Conservation (phyloP, 2,329 filamentous ascomycete genomes). For the Fusarium sp. region DNA sequence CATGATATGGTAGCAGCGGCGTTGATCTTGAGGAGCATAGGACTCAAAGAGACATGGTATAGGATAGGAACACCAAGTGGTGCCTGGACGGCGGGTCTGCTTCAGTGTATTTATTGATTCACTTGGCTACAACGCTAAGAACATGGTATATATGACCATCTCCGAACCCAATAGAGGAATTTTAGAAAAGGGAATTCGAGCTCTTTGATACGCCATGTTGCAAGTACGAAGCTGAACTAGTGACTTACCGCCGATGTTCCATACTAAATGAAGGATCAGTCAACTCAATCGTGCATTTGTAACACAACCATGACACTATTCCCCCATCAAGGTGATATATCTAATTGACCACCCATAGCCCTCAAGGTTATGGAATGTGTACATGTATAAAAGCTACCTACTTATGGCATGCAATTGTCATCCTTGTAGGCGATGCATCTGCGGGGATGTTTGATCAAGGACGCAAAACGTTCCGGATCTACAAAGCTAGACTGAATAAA, state of each 20-base stretch:
- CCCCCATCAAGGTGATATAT: slow-evolving; percentile 17
- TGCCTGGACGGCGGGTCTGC: slow-evolving; percentile 7
- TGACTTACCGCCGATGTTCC: background rate
- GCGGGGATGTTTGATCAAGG: slow-evolving; percentile 19
- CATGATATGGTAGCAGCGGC: slow-evolving; percentile 10
- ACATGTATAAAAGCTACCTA: background rate
- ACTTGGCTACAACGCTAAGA: slow-evolving; percentile 13
- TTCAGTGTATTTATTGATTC: slow-evolving; percentile 32
- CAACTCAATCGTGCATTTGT: slow-evolving; percentile 1
- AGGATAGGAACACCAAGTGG: slow-evolving; percentile 11
- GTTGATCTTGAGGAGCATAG: slow-evolving; percentile 36
- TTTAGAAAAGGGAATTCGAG: background rate
- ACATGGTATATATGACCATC: slow-evolving; percentile 34
- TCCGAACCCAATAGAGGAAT: slow-evolving; percentile 17
- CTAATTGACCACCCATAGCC: slow-evolving; percentile 2
- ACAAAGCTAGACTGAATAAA: slow-evolving; percentile 32
- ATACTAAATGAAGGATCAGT: background rate
- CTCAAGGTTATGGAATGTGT: slow-evolving; percentile 22
- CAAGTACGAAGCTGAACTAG: background rate
- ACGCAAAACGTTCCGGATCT: slow-evolving; percentile 30
- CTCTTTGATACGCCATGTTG: background rate
- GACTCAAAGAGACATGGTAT: slow-evolving; percentile 26
- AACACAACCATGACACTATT: background rate
- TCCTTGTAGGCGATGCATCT: slow-evolving; percentile 19
- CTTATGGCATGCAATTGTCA: slow-evolving; percentile 1